Percentiles rank a stretch among this genome's conserved stretches.
These are phyloP conservation scores for Pharus latifolius DNA, from an alignment of 176 grass and related monocot species.

Conservation along the genomic window DNA sequence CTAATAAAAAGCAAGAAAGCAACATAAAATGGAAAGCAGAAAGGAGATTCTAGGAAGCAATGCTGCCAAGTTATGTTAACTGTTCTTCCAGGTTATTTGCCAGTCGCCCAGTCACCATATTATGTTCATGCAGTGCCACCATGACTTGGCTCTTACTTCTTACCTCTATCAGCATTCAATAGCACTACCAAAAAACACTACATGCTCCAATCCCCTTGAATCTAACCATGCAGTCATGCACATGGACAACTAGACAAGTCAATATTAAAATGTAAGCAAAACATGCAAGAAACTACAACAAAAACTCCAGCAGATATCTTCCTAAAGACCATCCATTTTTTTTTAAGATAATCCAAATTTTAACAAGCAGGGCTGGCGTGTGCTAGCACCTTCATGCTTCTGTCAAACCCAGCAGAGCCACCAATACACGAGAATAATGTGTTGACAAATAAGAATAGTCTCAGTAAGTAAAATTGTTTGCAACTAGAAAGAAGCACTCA, in stretches of 20 bases:
- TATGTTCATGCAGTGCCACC: no score
- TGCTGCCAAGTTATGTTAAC: background rate
- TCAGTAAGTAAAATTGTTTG: background rate
- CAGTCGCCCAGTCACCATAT: no score
- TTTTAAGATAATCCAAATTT: background rate
- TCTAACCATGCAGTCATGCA: background rate
- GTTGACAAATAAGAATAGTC: background rate
- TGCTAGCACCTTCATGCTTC: no score
- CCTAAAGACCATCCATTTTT: background rate
- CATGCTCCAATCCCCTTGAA: background rate
- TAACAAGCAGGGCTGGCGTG: no score
- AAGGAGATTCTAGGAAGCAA: background rate
- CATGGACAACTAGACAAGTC: background rate
- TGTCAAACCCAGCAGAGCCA: background rate
- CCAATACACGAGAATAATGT: background rate
- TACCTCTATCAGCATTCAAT: background rate
- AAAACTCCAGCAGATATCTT: background rate
- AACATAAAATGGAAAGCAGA: background rate
- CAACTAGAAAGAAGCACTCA: background rate
- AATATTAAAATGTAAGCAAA: background rate
- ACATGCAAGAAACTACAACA: background rate
- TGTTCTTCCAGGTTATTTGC: background rate
- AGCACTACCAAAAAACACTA: background rate
- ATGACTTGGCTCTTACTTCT: no score
- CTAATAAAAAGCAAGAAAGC: no score